These are phyloP conservation scores for Colletotrichum theobromicola DNA, from an alignment of 2,329 filamentous ascomycete genomes.

Conservation along the genomic window DNA sequence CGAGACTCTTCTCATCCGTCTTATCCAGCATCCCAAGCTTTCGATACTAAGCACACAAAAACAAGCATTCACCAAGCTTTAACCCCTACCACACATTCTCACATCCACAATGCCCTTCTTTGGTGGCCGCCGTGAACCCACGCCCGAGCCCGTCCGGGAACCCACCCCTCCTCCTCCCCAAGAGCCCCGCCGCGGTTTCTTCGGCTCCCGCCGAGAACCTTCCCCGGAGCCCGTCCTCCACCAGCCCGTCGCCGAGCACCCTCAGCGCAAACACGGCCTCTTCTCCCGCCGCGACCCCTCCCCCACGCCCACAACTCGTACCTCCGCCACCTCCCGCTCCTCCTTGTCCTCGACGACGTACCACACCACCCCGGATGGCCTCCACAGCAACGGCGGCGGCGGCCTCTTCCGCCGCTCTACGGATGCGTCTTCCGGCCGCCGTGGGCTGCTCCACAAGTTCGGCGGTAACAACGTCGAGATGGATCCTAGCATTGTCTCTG, in stretches of 20 bases:
- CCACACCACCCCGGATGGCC: constrained; percentile 24
- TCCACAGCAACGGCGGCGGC: constrained; percentile 12
- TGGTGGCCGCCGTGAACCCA: constrained; percentile 30
- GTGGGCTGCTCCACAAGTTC: constrained; percentile 49
- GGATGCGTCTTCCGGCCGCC: constrained; percentile 31
- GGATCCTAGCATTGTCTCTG: constrained; percentile 67
- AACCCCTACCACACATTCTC: neutral
- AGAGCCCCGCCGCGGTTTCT: constrained; percentile 23
- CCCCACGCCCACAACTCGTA: constrained; percentile 27
- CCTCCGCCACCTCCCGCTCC: constrained; percentile 23
- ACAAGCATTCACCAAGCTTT: constrained; percentile 3
- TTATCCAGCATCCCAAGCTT: constrained; percentile 20
- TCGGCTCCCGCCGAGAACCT: constrained; percentile 29
- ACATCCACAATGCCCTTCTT: constrained; percentile 27
- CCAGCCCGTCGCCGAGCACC: constrained; percentile 30
- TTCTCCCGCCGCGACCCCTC: constrained; percentile 37
- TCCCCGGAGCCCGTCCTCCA: constrained; percentile 31
- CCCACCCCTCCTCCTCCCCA: constrained; percentile 32
- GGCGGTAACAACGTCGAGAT: constrained; percentile 51
- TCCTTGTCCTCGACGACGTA: constrained; percentile 23
- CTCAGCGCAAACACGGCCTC: constrained; percentile 35
- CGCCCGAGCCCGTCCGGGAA: constrained; percentile 31
- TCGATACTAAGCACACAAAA: neutral
- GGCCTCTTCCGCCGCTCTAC: constrained; percentile 31
- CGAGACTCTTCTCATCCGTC: neutral